These are phyloP conservation scores for Erodium trifolium DNA, from an alignment of 441 rosid genomes.

Conservation along the genomic window DNA sequence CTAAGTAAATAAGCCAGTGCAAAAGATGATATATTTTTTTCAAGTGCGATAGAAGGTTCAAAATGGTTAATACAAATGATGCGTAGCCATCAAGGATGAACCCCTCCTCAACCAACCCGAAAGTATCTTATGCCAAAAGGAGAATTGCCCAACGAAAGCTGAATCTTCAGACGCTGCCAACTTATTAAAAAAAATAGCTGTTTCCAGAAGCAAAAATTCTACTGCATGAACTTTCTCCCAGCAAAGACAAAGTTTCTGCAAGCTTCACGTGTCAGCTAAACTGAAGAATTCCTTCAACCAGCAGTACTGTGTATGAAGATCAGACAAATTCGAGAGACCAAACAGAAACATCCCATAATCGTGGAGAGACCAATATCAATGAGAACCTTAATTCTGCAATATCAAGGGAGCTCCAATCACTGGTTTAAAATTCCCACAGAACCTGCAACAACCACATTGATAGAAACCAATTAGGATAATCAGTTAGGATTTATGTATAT, in stretches of 20 bases:
- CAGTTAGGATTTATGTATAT: too few relatives aligned
- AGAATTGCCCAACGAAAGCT: slow-evolving; percentile 48
- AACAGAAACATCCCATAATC: not conserved
- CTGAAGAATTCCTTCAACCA: not conserved
- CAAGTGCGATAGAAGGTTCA: slow-evolving; percentile 20
- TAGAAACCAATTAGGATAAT: too few relatives aligned
- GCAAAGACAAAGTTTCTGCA: too few relatives aligned
- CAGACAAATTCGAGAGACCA: slow-evolving; percentile 2
- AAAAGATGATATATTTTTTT: slow-evolving; percentile 32
- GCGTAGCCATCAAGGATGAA: slow-evolving; percentile 17
- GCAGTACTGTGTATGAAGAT: not conserved
- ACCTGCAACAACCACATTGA: not conserved
- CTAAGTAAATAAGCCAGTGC: slow-evolving; percentile 14
- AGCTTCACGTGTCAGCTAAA: not conserved
- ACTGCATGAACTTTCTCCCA: too few relatives aligned
- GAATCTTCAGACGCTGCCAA: slow-evolving; percentile 13
- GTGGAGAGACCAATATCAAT: not conserved
- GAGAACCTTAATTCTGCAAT: not conserved
- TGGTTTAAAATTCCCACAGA: not conserved
- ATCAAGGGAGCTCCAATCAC: not conserved
- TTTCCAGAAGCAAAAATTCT: not conserved
- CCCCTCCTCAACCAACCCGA: slow-evolving; percentile 12
- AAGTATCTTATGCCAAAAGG: slow-evolving; percentile 41
- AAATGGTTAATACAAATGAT: slow-evolving; percentile 9
- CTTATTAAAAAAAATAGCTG: not conserved